phyloP scores from a whole-genome alignment of 257 asterid species.

The Apocynum venetum region DNA sequence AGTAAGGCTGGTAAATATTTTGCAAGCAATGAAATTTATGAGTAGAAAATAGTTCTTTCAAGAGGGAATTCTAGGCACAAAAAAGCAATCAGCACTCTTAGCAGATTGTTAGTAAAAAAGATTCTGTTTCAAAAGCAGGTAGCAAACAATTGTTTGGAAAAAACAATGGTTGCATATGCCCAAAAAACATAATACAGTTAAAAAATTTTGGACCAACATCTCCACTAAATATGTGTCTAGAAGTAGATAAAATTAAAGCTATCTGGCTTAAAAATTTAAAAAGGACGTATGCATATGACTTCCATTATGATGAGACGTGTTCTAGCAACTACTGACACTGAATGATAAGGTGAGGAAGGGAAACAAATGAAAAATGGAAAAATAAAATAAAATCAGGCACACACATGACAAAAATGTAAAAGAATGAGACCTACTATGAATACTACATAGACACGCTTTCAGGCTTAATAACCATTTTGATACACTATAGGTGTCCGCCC shows the following conservation, averaged over 20 bases:
- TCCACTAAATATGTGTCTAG: neutral
- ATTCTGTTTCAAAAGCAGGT: neutral
- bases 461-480: neutral
- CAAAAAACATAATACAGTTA: neutral
- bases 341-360: neutral
- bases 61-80: neutral
- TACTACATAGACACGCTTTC: neutral
- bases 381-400: neutral
- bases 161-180: neutral
- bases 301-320: neutral
- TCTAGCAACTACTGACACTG: neutral
- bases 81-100: neutral
- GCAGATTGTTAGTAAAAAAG: neutral
- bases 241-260: neutral
- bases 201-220: neutral
- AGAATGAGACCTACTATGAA: neutral
- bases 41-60: neutral
- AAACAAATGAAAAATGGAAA: neutral
- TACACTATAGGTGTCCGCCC: neutral
- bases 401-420: no score
- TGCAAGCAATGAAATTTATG: neutral
- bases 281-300: neutral
- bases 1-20: slow-evolving; percentile 5
- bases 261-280: neutral
- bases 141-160: neutral